Conservation (phyloP, 352 stramenopile genomes). For the Phytophthora crassamura region DNA sequence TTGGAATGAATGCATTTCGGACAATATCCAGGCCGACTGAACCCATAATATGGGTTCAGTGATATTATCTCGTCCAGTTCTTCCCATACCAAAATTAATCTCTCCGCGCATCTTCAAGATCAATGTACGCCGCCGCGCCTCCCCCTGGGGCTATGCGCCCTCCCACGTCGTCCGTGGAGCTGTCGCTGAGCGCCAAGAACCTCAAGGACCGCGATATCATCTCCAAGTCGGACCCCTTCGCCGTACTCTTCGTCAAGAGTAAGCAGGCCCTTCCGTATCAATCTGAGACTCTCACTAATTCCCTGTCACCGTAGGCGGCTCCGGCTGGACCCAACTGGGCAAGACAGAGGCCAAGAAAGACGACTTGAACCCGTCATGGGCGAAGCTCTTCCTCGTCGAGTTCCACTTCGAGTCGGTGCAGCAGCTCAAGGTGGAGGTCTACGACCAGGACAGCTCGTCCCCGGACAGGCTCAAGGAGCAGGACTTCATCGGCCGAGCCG, state of each 20-base stretch:
- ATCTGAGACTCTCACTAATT: neutral
- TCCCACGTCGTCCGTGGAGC: conserved; percentile 72
- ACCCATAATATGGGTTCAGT: conserved; percentile 2
- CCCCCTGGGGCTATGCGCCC: conserved; percentile 15
- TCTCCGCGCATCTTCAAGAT: conserved; percentile 23
- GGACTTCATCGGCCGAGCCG: conserved; percentile 73
- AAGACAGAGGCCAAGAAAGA: conserved; percentile 85
- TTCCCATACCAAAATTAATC: neutral
- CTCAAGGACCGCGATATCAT: conserved; percentile 89
- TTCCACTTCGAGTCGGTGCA: conserved; percentile 90
- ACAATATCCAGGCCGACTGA: neutral
- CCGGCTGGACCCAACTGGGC: conserved; percentile 71
- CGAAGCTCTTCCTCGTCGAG: conserved; percentile 81
- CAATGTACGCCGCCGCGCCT: conserved; percentile 33
- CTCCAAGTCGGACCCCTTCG: conserved; percentile 90
- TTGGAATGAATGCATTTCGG: no score
- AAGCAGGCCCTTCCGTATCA: neutral
- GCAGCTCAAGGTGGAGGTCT: conserved; percentile 85
- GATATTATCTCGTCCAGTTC: no score
- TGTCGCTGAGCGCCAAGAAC: conserved; percentile 81
- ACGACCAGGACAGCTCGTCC: conserved; percentile 81
- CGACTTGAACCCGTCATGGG: conserved; percentile 80
- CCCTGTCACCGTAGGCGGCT: conserved; percentile 38
- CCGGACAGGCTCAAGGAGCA: conserved; percentile 67
- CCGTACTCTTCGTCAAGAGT: conserved; percentile 60